Base-by-base conservation (phyloP, 192 early-diverging fungal species). In the Podila epicladia region DNA sequence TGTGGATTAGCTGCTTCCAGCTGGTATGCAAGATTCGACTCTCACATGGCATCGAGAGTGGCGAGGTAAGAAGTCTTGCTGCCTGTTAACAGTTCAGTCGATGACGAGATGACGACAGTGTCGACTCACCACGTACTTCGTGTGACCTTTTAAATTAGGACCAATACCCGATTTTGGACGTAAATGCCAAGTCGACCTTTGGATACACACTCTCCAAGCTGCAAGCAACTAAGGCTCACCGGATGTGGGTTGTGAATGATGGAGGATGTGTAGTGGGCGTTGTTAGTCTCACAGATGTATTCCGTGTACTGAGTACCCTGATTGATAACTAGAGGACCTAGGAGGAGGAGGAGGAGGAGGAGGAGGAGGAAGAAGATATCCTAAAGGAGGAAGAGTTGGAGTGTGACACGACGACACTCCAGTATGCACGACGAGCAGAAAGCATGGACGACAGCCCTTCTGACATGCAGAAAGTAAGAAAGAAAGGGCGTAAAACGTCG, bases 261-360 rank as follows among this genome's bases (percentile, higher is more conserved):
- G 48, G 69, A 22, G 87, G 86, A 15, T 80, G 82, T 58, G 83
- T 87, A 22, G 80, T 88, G n/a, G 93, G 93, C 17, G 89, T 96
- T 19, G 90, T 96, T 9, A 93, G 91, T 28, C 84, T 96, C 13
- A 96, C 95, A 22, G 95, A 96, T 73, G 84, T 96, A 13, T 84
- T 95, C 75, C 82, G 89, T 6, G 76, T 92, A 59, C 74, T 94
- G 33, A 82, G 82, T n/a, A 37, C 51, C 4, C 28, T 72, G 60
- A 80, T 68, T 41, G 76, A 80, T 15, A 55, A 68, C 9, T 71
- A 71, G 53, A 7, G 3, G 7, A 7, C 19, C 20, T 55, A 26
- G 12, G 20, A 32, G 9, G 29, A 61, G 53, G 29, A 31, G 5
- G 22, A 7, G 2, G 63, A 17, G 1, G 48, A 20, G 3, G 15